phyloP scores from a whole-genome alignment of 1,284 basidiomycete genomes.

The Pseudozyma sp. region DNA sequence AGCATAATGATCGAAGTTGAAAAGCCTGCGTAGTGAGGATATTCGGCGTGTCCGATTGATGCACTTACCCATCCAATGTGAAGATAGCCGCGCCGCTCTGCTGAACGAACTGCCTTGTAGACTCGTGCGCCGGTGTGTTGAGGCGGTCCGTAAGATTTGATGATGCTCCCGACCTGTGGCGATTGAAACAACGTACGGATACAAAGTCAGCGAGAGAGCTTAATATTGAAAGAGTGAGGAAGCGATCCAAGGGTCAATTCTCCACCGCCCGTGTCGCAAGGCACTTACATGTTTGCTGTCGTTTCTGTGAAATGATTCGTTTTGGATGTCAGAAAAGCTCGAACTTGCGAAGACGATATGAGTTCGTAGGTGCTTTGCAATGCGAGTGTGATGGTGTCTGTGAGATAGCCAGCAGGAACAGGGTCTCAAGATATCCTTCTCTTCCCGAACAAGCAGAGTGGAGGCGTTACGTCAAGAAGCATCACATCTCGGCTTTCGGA shows the following conservation, averaged over 20 bases:
- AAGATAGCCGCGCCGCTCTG: constrained; percentile 37
- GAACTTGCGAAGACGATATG: too few relatives aligned
- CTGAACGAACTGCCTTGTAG: constrained; percentile 36
- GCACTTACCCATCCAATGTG: constrained; percentile 45
- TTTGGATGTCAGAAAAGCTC: too few relatives aligned
- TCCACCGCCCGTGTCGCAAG: too few relatives aligned
- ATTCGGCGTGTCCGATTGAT: constrained; percentile 1
- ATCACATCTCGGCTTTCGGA: constrained; percentile 21
- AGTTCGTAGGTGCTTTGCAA: too few relatives aligned
- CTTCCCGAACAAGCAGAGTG: not conserved
- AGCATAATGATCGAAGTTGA: not conserved
- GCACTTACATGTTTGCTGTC: not conserved
- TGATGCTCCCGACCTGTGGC: constrained; percentile 38
- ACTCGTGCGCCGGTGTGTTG: constrained; percentile 42
- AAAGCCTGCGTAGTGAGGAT: too few relatives aligned
- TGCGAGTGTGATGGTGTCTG: too few relatives aligned
- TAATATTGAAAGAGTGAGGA: not conserved
- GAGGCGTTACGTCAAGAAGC: constrained; percentile 16
- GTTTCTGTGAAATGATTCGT: not conserved
- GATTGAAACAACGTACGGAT: too few relatives aligned
- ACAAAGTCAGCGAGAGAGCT: not conserved
- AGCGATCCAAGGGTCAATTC: too few relatives aligned
- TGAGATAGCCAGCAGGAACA: too few relatives aligned
- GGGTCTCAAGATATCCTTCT: not conserved
- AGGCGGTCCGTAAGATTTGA: constrained; percentile 49